phyloP scores from a whole-genome alignment of 371 early-diverging fungal species.

The Chytridium lagenaria region DNA sequence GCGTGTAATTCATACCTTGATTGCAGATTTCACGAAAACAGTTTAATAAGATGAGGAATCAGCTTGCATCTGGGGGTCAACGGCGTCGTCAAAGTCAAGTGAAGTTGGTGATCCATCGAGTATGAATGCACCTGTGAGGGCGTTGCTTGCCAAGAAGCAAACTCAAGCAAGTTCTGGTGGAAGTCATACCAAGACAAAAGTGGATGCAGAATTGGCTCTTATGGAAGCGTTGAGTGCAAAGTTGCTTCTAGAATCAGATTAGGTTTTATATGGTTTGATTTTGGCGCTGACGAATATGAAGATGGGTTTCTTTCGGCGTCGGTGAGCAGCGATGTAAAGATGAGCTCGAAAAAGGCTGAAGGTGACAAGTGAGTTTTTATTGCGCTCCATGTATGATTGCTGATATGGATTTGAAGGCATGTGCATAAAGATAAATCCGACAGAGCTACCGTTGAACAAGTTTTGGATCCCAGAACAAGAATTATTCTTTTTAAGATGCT shows the following conservation, averaged over 20 bases:
- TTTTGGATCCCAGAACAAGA: slow-evolving; percentile 97
- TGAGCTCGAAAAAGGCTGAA: slow-evolving; percentile 80
- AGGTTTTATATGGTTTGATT: background rate
- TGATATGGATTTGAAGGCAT: slow-evolving; percentile 16
- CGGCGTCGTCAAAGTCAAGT: background rate
- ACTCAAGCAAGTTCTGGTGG: background rate
- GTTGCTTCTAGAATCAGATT: slow-evolving; percentile 39
- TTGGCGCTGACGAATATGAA: slow-evolving; percentile 53
- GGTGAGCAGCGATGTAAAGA: slow-evolving; percentile 64
- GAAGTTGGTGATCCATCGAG: no score
- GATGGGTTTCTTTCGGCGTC: slow-evolving; percentile 49
- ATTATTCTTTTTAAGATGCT: slow-evolving; percentile 96
- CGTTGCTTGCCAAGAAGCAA: background rate
- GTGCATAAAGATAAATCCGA: slow-evolving; percentile 88
- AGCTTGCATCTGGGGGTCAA: slow-evolving; percentile 49
- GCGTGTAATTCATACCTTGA: background rate
- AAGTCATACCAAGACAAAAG: background rate
- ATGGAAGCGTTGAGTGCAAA: slow-evolving; percentile 40
- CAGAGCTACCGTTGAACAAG: slow-evolving; percentile 97
- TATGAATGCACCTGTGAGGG: no score
- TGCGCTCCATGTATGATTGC: slow-evolving; percentile 15
- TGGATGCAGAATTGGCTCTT: slow-evolving; percentile 8
- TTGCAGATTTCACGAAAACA: slow-evolving; percentile 87
- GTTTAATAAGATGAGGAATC: slow-evolving; percentile 81
- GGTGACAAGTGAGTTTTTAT: slow-evolving; percentile 69